A percentile compares a stretch with the other conserved stretches of the same genome.
Evolutionary conservation across 345 rosid genomes (phyloP).

Genomic region (Lumnitzera littorea): DNA sequence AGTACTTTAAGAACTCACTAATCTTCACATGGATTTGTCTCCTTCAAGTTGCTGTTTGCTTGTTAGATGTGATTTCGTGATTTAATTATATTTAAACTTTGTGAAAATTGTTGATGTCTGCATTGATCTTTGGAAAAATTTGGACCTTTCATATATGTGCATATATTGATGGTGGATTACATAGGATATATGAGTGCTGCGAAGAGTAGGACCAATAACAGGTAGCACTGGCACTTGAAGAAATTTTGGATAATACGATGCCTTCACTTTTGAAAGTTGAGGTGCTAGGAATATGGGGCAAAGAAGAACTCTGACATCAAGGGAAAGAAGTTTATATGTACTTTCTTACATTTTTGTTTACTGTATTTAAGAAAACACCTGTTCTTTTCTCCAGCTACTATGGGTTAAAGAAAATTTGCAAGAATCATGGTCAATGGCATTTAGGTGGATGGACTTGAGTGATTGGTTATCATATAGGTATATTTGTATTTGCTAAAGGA

Average conservation of each 20-base stretch:
- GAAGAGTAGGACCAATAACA: too few relatives aligned
- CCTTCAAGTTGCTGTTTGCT: background rate
- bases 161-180: too few relatives aligned
- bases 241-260: too few relatives aligned
- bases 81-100: background rate
- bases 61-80: background rate
- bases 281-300: too few relatives aligned
- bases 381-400: slow-evolving; percentile 54
- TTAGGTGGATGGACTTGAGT: slow-evolving; percentile 99
- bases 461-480: slow-evolving; percentile 97
- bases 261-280: too few relatives aligned
- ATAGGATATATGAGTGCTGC: too few relatives aligned
- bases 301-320: too few relatives aligned
- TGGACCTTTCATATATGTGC: too few relatives aligned
- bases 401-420: slow-evolving; percentile 96
- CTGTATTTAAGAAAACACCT: background rate
- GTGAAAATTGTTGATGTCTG: too few relatives aligned
- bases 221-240: too few relatives aligned
- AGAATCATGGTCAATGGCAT: slow-evolving; percentile 94
- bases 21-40: background rate
- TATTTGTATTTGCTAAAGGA: slow-evolving; percentile 3
- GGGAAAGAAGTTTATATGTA: background rate
- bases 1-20: background rate
- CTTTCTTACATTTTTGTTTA: background rate
- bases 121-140: too few relatives aligned